Base-by-base conservation (phyloP, 2,329 filamentous ascomycete species). In the Xylariales sp. region DNA sequence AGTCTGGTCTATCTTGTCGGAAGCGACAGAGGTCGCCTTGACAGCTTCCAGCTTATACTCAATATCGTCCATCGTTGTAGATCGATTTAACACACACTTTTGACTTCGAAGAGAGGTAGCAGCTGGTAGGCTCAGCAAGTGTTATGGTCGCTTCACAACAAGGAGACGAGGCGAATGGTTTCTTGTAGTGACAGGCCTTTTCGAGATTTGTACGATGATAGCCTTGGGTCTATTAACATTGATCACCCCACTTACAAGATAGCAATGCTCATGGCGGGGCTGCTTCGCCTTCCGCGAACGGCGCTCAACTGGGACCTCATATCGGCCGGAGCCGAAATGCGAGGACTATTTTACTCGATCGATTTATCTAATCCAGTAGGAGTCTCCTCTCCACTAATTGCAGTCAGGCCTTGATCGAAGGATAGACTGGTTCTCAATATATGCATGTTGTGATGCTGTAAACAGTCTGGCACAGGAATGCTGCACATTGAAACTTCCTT, bases 31-130 rank as follows among this genome's bases (percentile, higher is more conserved):
- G 10, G 69, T 72, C 28, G 67, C 72, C 51, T 68, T 58, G 54
- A 81, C 69, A 49, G 68, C 55, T 46, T 78, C 74, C n/a, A 81
- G 62, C 53, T 73, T 69, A 57, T 82, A 82, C 45, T 69, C 69
- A 44, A 68, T 64, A 46, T 72, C 68, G 38, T 73, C 70, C 38
- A 46, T 48, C 50, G 52, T 58, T 18, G 15, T 43, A 28, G n/a
- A n/a, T n/a, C n/a, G n/a, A n/a, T n/a, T n/a, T n/a, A n/a, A n/a
- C n/a, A n/a, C n/a, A n/a, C n/a, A n/a, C n/a, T 11, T 9, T 14
- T 31, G 29, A 12, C n/a, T 8, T 7, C n/a, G 7, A 14, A 31
- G 8, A 10, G 29, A 31, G n/a, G n/a, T 14, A 31, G 16, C n/a
- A 9, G n/a, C n/a, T n/a, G n/a, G n/a, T n/a, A n/a, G n/a, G n/a